Percentiles rank a stretch among this genome's conserved stretches.
Conservation (phyloP, 805 yeast genomes). For the Ogataea allantospora region DNA sequence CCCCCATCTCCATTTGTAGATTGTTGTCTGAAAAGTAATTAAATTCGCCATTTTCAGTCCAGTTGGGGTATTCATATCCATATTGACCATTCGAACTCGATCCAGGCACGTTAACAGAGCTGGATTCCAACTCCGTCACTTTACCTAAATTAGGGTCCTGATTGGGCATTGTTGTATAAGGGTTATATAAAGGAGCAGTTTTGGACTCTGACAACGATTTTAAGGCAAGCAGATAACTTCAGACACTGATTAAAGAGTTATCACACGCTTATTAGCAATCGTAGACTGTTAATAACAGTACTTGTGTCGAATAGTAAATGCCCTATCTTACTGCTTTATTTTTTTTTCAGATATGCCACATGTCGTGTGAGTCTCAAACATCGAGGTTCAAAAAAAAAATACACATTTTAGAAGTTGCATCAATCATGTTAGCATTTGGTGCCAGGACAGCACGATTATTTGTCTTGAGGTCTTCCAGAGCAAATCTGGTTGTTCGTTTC, state of each 20-base stretch:
- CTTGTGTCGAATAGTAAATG: not conserved
- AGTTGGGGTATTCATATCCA: constrained; percentile 28
- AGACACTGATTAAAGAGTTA: not conserved
- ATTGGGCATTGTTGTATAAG: constrained; percentile 5
- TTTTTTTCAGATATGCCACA: not conserved
- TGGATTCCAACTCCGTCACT: constrained; percentile 6
- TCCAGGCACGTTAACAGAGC: constrained; percentile 3
- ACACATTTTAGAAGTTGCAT: too few species aligned
- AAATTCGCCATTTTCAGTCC: constrained; percentile 33
- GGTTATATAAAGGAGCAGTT: not conserved
- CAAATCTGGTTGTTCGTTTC: not conserved
- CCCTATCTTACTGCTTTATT: constrained; percentile 7
- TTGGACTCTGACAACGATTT: not conserved
- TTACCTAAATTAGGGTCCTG: constrained; percentile 9
- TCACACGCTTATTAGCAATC: not conserved
- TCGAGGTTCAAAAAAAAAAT: too few species aligned
- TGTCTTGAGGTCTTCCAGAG: not conserved
- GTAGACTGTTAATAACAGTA: not conserved
- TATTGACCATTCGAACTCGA: constrained; percentile 1
- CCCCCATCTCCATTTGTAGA: constrained; percentile 18
- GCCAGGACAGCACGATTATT: not conserved
- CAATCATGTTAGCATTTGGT: not conserved
- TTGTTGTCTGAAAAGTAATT: constrained; percentile 24
- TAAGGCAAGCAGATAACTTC: not conserved
- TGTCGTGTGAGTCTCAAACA: too few species aligned